Conservation (phyloP, 768 basidiomycete species). For the Lactarius deliciosus region DNA sequence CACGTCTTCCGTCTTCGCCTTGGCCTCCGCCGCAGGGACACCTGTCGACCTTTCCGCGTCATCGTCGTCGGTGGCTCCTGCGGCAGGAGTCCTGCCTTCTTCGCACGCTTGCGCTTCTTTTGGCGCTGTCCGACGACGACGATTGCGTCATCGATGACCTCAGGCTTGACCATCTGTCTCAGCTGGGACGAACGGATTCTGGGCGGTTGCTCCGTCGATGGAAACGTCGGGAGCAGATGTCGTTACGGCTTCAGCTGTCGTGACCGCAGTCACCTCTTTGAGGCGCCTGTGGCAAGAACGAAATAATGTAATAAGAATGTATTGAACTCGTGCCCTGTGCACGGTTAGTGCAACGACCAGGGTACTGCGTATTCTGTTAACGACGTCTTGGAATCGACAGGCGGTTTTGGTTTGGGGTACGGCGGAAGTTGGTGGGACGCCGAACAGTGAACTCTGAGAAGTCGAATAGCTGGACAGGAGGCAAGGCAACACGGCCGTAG, state of each 20-base stretch:
- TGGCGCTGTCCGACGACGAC: conserved; percentile 69
- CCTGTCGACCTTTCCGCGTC: conserved; percentile 24
- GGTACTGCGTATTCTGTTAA: conserved; percentile 65
- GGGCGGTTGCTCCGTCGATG: conserved; percentile 49
- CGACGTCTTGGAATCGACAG: conserved; percentile 50
- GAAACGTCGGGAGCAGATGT: conserved; percentile 13
- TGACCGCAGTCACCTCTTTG: not conserved
- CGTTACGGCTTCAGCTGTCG: conserved; percentile 23
- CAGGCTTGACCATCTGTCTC: conserved; percentile 40
- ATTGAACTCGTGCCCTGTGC: conserved; percentile 40
- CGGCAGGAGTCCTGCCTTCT: no score
- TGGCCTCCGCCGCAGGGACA: conserved; percentile 27
- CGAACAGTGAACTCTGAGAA: conserved; percentile 47
- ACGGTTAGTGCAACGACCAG: conserved; percentile 58
- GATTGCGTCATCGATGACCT: conserved; percentile 57
- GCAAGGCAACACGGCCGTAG: not conserved
- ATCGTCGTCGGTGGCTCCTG: conserved; percentile 27
- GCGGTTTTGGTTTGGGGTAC: not conserved
- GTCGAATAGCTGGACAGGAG: conserved; percentile 31
- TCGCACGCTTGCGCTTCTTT: conserved; percentile 64
- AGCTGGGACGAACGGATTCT: conserved; percentile 80
- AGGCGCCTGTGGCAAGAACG: conserved; percentile 9
- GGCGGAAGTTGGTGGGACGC: conserved; percentile 14
- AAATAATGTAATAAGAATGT: not conserved
- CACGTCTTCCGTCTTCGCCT: conserved; percentile 34